A percentile compares a stretch with the other conserved stretches of the same genome.
phyloP scores from a whole-genome alignment of 176 grass and related monocot species.

The Elymus sibiricus region DNA sequence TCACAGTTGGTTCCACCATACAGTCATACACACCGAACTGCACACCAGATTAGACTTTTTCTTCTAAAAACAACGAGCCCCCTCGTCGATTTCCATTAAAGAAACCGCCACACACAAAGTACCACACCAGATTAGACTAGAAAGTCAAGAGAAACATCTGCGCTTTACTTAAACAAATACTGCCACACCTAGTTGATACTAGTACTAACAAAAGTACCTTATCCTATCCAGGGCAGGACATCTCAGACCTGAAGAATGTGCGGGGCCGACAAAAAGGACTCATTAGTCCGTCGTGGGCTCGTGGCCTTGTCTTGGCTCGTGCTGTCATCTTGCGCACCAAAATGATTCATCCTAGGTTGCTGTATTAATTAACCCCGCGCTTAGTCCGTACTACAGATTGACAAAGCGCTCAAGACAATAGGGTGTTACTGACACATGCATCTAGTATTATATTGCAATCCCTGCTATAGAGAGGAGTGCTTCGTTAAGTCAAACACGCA shows the following conservation, averaged over 20 bases:
- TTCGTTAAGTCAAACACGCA: slow-evolving; percentile 27
- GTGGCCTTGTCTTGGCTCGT: not conserved
- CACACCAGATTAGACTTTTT: not conserved
- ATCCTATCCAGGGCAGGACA: not conserved
- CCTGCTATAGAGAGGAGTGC: not conserved
- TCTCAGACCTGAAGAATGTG: slow-evolving; percentile 7
- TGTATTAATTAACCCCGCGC: not conserved
- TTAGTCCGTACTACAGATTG: slow-evolving; percentile 21
- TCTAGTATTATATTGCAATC: not conserved
- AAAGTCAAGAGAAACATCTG: not conserved
- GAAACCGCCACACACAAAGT: too few relatives aligned
- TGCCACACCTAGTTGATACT: not conserved
- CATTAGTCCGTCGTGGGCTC: not conserved
- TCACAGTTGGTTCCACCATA: not conserved
- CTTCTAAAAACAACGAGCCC: too few relatives aligned
- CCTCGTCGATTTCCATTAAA: too few relatives aligned
- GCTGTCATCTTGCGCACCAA: not conserved
- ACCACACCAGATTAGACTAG: not conserved
- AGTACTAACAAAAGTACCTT: not conserved
- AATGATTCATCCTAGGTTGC: not conserved
- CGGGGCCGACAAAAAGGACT: slow-evolving; percentile 14
- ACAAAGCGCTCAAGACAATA: not conserved
- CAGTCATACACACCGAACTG: not conserved
- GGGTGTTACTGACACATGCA: not conserved
- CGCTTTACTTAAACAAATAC: not conserved